Percentiles rank a stretch among this genome's conserved stretches.
phyloP scores from a whole-genome alignment of 768 basidiomycete species.

The Rhizopogon rudus region DNA sequence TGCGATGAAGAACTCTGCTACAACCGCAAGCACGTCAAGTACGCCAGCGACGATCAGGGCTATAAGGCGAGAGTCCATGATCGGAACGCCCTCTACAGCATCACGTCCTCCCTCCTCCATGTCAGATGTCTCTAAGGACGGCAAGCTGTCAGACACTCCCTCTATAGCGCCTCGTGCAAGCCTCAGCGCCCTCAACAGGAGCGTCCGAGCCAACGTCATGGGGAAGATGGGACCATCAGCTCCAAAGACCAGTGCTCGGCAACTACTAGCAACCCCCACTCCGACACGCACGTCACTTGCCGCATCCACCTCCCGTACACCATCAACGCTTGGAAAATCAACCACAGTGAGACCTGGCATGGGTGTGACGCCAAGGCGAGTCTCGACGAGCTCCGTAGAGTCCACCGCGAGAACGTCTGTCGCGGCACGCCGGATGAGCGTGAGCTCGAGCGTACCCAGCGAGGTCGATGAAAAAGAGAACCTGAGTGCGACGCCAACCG shows the following conservation, averaged over 20 bases:
- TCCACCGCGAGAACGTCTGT: conserved; percentile 30
- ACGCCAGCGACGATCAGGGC: conserved; percentile 2
- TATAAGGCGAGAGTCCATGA: conserved; percentile 47
- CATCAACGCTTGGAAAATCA: conserved; percentile 26
- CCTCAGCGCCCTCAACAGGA: conserved; percentile 42
- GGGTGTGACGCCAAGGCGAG: conserved; percentile 16
- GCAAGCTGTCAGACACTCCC: conserved; percentile 32
- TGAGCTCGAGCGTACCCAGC: conserved; percentile 33
- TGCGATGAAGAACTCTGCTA: background rate
- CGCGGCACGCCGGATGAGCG: conserved; percentile 27
- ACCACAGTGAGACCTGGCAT: conserved; percentile 7
- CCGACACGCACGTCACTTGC: conserved; percentile 12
- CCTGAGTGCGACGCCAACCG: conserved; percentile 27
- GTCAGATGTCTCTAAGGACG: conserved; percentile 45
- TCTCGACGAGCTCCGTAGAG: conserved; percentile 27
- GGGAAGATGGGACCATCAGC: conserved; percentile 48
- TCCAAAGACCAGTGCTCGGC: conserved; percentile 18
- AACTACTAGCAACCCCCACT: conserved; percentile 35
- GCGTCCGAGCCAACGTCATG: conserved; percentile 38
- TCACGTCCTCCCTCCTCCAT: conserved; percentile 52
- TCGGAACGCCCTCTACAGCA: conserved; percentile 47
- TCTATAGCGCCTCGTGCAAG: conserved; percentile 22
- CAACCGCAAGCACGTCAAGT: background rate
- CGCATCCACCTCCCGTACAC: conserved; percentile 15
- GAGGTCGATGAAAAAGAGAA: conserved; percentile 62